phyloP scores from a whole-genome alignment of 2,329 filamentous ascomycete species.

The Exophiala dermatitidis region DNA sequence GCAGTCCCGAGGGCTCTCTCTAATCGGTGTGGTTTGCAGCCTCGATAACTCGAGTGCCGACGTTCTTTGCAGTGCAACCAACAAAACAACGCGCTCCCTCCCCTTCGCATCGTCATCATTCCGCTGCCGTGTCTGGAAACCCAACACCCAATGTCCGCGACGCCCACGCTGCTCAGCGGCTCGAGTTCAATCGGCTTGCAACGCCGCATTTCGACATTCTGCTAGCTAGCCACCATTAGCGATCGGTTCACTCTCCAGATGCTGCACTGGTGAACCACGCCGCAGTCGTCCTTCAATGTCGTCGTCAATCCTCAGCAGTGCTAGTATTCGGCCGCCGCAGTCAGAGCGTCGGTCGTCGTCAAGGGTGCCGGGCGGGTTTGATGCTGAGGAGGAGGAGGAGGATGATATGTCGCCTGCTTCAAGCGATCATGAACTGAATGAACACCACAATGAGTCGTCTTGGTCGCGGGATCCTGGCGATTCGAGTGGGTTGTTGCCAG shows the following conservation, averaged over 20 bases:
- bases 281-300: constrained; percentile 10
- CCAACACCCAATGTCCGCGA: constrained; percentile 17
- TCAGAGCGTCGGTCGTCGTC: constrained; percentile 23
- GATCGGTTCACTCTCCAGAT: neutral
- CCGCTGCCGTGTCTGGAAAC: neutral
- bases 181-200: constrained; percentile 14
- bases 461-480: constrained; percentile 17
- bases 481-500: constrained; percentile 23
- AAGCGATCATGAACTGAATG: constrained; percentile 8
- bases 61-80: neutral
- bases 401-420: constrained; percentile 19
- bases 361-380: constrained; percentile 33
- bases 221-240: neutral
- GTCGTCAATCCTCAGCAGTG: constrained; percentile 13
- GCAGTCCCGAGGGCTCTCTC: neutral
- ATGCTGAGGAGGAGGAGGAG: constrained; percentile 29
- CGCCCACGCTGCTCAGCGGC: constrained; percentile 6
- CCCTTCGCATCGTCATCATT: constrained; percentile 4
- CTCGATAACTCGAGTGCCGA: neutral
- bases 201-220: constrained; percentile 2
- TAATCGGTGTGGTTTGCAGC: neutral
- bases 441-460: neutral
- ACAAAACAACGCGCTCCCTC: constrained; percentile 5
- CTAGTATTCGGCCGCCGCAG: constrained; percentile 2
- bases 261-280: neutral